These are phyloP conservation scores for Paraconiothyrium brasiliense DNA, from an alignment of 2,329 filamentous ascomycete species.

Conservation along the genomic window DNA sequence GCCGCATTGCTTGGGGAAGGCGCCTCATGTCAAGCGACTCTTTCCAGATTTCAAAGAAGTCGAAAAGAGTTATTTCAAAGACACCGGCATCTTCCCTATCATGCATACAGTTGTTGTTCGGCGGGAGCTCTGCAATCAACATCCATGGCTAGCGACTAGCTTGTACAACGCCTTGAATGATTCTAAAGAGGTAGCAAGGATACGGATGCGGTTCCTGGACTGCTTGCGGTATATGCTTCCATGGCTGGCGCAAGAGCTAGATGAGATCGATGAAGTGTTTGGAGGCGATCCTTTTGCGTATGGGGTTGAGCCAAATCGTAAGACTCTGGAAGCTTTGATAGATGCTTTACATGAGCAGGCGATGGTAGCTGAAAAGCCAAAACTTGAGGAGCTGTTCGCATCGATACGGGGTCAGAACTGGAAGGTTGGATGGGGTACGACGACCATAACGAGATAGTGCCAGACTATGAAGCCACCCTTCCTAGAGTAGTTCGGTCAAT, in stretches of 20 bases:
- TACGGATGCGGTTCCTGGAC: conserved; percentile 37
- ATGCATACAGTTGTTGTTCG: conserved; percentile 44
- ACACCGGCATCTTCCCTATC: conserved; percentile 44
- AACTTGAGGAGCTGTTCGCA: conserved; percentile 43
- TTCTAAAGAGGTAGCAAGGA: conserved; percentile 43
- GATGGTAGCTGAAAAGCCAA: conserved; percentile 24
- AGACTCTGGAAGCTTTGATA: conserved; percentile 43
- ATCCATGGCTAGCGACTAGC: conserved; percentile 41
- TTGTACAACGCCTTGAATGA: conserved; percentile 48
- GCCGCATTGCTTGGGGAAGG: conserved; percentile 42
- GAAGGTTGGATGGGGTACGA: conserved; percentile 15
- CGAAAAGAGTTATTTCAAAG: conserved; percentile 45
- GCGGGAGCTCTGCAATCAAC: conserved; percentile 36
- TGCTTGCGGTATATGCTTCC: conserved; percentile 50
- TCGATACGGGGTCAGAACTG: conserved; percentile 23
- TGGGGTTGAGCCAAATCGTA: conserved; percentile 44
- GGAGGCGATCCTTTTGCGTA: conserved; percentile 48
- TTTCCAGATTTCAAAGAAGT: conserved; percentile 48
- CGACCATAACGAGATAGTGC: conserved; percentile 8
- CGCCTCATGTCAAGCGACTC: conserved; percentile 39
- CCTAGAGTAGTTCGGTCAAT: conserved; percentile 8
- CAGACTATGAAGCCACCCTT: too few species aligned
- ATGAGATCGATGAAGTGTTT: conserved; percentile 49
- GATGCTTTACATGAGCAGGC: conserved; percentile 41
- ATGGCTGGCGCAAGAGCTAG: conserved; percentile 43